A percentile compares a stretch with the other conserved stretches of the same genome.
Conservation (phyloP, 2,329 filamentous ascomycete species). For the Hawksworthiomyces lignivorus region DNA sequence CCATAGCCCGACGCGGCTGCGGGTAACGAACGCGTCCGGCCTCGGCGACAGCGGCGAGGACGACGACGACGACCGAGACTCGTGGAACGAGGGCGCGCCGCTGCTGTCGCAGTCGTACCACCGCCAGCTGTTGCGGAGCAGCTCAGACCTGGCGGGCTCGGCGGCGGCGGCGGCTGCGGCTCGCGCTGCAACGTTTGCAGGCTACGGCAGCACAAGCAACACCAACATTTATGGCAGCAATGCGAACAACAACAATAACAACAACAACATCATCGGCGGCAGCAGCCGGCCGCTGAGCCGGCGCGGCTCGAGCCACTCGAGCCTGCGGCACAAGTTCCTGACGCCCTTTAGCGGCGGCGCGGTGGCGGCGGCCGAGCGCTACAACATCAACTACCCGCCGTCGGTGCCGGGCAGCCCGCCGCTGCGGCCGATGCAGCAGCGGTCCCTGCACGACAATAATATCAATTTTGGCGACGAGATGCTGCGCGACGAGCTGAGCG, state of each 20-base stretch:
- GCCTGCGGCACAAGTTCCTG: constrained; percentile 33
- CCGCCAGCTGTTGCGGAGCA: constrained; percentile 29
- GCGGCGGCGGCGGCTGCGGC: constrained; percentile 31
- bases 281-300: constrained; percentile 29
- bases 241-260: too few species aligned
- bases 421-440: constrained; percentile 39
- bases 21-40: neutral
- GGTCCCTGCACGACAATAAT: constrained; percentile 49
- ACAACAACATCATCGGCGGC: constrained; percentile 21
- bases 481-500: constrained; percentile 55
- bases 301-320: constrained; percentile 44
- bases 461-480: constrained; percentile 62
- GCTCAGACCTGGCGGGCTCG: constrained; percentile 18
- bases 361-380: constrained; percentile 37
- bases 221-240: constrained; percentile 25
- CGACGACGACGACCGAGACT: constrained; percentile 33
- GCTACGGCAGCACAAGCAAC: too few species aligned
- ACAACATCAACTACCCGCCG: constrained; percentile 62
- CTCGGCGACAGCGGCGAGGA: constrained; percentile 35
- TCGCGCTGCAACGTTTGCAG: constrained; percentile 14
- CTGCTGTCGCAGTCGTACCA: constrained; percentile 42
- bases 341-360: constrained; percentile 19
- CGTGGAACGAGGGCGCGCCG: constrained; percentile 36
- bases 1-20: constrained; percentile 20
- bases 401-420: constrained; percentile 57